Evolutionary conservation across 2,329 filamentous ascomycete species (phyloP).

Genomic region (Pochonia chlamydosporia): DNA sequence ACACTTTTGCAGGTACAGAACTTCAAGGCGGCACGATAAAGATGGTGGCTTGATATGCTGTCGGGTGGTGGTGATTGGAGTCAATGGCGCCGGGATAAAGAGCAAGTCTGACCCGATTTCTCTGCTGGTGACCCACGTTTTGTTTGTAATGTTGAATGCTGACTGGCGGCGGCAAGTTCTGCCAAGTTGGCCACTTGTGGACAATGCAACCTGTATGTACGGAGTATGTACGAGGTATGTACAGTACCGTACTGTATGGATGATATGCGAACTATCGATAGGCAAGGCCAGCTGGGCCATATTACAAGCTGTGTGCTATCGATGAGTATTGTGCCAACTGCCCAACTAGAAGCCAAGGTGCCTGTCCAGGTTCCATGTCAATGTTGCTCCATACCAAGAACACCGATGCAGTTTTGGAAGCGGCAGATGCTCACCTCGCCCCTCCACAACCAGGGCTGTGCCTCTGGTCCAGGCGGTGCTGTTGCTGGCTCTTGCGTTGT

Average conservation of each 20-base stretch:
- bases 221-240: no score
- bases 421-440: neutral
- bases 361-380: no score
- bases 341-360: no score
- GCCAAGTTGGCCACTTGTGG: neutral
- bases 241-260: neutral
- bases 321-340: neutral
- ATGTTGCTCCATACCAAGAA: no score
- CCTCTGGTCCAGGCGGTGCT: neutral
- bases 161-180: neutral
- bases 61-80: neutral
- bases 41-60: neutral
- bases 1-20: no score
- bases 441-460: slow-evolving; percentile 5
- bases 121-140: neutral
- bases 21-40: neutral
- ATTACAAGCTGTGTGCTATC: neutral
- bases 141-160: neutral
- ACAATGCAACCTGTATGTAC: neutral
- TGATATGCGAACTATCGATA: neutral
- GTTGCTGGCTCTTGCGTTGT: slow-evolving; percentile 1
- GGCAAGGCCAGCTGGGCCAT: neutral
- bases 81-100: neutral
- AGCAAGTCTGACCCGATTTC: neutral
- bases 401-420: neutral